These are phyloP conservation scores for Pseudotsuga menziesii DNA, from an alignment of 75 land plant genomes.

Conservation along the genomic window DNA sequence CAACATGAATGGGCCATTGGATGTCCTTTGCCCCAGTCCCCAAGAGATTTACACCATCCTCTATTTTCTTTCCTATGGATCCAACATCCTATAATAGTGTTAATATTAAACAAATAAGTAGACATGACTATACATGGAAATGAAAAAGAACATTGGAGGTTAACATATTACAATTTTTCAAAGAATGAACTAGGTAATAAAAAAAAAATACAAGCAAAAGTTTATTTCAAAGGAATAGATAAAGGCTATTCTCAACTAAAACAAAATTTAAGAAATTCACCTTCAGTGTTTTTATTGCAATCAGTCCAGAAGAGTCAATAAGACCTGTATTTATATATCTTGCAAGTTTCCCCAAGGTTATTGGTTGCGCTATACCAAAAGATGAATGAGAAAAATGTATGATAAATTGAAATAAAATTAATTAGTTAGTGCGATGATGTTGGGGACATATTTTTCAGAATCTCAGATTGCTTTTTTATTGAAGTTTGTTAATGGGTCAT, in stretches of 20 bases:
- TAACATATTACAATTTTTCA: background rate
- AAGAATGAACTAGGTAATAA: background rate
- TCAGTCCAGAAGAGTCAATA: conserved; percentile 78
- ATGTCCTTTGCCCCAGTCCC: conserved; percentile 60
- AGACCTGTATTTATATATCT: conserved; percentile 62
- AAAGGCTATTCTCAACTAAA: background rate
- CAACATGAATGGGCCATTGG: conserved; percentile 82
- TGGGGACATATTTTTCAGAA: no score
- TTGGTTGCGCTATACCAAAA: conserved; percentile 36
- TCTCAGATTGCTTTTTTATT: no score
- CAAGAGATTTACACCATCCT: conserved; percentile 87
- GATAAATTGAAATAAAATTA: background rate
- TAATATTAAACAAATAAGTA: background rate
- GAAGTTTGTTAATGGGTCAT: no score
- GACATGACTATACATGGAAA: background rate
- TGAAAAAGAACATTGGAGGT: background rate
- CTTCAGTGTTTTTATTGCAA: conserved; percentile 92
- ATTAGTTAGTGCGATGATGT: no score
- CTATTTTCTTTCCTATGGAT: conserved; percentile 68
- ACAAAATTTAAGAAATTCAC: conserved; percentile 22
- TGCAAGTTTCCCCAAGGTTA: conserved; percentile 68
- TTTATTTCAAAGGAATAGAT: background rate
- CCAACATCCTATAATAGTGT: conserved; percentile 56
- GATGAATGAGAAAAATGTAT: background rate
- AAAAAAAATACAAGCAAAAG: no score